phyloP scores from a whole-genome alignment of 2,329 filamentous ascomycete species.

The Trichoderma harzianum region DNA sequence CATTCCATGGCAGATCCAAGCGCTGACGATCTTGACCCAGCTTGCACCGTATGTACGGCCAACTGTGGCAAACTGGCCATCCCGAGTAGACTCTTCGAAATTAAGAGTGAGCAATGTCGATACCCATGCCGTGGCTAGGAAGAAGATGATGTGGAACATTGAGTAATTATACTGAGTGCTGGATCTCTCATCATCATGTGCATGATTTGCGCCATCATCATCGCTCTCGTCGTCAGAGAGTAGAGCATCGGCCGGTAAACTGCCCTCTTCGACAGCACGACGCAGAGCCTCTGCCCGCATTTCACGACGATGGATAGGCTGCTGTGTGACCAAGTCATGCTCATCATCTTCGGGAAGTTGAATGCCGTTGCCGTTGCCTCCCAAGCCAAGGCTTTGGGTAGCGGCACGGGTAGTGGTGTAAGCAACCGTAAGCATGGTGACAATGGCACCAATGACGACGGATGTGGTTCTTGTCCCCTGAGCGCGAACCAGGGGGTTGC shows the following conservation, averaged over 20 bases:
- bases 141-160: constrained; percentile 96
- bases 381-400: constrained; percentile 79
- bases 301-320: constrained; percentile 74
- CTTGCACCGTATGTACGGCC: constrained; percentile 95
- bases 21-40: constrained; percentile 98
- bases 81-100: constrained; percentile 60
- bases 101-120: constrained; percentile 81
- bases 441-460: constrained; percentile 86
- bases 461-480: constrained; percentile 86
- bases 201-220: constrained; percentile 56
- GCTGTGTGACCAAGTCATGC: constrained; percentile 83
- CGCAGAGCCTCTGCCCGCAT: constrained; percentile 92
- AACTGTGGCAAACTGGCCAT: constrained; percentile 80
- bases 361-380: constrained; percentile 51
- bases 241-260: constrained; percentile 84
- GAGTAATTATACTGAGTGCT: constrained; percentile 95
- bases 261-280: constrained; percentile 87
- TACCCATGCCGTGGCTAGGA: constrained; percentile 93
- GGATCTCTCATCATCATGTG: constrained; percentile 82
- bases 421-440: constrained; percentile 94
- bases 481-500: constrained; percentile 86
- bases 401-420: constrained; percentile 97
- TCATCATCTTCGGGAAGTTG: constrained; percentile 69
- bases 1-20: constrained; percentile 93
- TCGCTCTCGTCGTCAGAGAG: constrained; percentile 70